Percentiles rank a stretch among this genome's conserved stretches.
Evolutionary conservation across 306 rosid species (phyloP).

Genomic region (Boehmeria nivea): DNA sequence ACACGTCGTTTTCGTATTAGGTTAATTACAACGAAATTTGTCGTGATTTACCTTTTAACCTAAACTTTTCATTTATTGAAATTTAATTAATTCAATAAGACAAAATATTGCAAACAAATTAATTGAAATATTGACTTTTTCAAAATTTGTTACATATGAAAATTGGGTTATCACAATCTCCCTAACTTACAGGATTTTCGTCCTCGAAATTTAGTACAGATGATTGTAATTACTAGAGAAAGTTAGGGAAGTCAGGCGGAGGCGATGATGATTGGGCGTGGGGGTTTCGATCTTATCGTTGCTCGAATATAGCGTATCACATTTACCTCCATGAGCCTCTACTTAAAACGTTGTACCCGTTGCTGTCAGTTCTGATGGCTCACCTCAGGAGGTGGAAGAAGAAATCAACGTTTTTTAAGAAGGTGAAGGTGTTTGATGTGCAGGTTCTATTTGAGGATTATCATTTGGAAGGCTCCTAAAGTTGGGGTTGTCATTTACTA

Average conservation of each 20-base stretch:
- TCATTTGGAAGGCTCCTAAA: constrained; percentile 55
- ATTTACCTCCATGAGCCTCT: constrained; percentile 76
- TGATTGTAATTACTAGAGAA: too few species aligned
- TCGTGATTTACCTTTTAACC: too few species aligned
- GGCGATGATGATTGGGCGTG: constrained; percentile 25
- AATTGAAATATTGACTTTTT: too few species aligned
- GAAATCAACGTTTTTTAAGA: constrained; percentile 74
- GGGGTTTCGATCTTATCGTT: constrained; percentile 56
- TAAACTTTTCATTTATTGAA: too few species aligned
- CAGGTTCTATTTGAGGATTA: constrained; percentile 48
- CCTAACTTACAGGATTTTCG: too few species aligned
- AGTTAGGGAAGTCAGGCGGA: constrained; percentile 42
- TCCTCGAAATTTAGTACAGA: too few species aligned
- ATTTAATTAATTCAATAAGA: too few species aligned
- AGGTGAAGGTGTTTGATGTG: constrained; percentile 54
- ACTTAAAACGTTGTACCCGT: constrained; percentile 47
- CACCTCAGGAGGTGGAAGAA: constrained; percentile 88
- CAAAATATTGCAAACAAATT: too few species aligned
- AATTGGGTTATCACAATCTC: too few species aligned
- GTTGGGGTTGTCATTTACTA: constrained; percentile 67
- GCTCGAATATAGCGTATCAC: constrained; percentile 94
- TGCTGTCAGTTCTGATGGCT: constrained; percentile 67
- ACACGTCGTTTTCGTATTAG: too few species aligned
- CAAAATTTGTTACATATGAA: too few species aligned
- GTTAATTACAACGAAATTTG: too few species aligned